These are phyloP conservation scores for Coniochaeta ligniaria DNA, from an alignment of 2,329 filamentous ascomycete species.

Conservation along the genomic window DNA sequence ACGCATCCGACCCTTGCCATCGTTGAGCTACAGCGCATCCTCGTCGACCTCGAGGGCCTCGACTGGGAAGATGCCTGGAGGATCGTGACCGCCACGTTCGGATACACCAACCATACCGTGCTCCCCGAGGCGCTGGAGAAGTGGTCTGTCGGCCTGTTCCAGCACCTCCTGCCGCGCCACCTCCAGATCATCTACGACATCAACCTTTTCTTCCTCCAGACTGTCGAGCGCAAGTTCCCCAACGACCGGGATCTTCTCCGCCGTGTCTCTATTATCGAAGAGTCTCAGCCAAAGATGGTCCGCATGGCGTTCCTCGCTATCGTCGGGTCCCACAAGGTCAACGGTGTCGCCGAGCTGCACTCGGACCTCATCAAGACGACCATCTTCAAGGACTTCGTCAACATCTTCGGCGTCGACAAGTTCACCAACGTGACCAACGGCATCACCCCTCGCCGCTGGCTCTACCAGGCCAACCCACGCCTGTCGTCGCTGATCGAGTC, in stretches of 20 bases:
- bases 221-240: conserved; percentile 84
- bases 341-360: conserved; percentile 94
- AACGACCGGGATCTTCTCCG: conserved; percentile 78
- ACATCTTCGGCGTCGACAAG: conserved; percentile 91
- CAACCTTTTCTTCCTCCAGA: conserved; percentile 88
- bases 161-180: conserved; percentile 88
- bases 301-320: conserved; percentile 94
- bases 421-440: conserved; percentile 99
- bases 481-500: conserved; percentile 87
- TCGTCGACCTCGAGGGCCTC: conserved; percentile 82
- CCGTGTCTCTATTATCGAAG: conserved; percentile 95
- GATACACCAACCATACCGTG: conserved; percentile 98
- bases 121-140: conserved; percentile 96
- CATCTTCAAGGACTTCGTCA: conserved; percentile 99
- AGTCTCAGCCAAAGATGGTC: conserved; percentile 94
- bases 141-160: conserved; percentile 89
- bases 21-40: conserved; percentile 88
- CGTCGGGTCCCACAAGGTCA: conserved; percentile 98
- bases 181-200: conserved; percentile 98
- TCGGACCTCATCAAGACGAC: conserved; percentile 97
- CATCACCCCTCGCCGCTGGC: conserved; percentile 90
- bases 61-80: conserved; percentile 91
- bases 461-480: conserved; percentile 93
- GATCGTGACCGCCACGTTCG: conserved; percentile 72
- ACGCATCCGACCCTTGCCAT: conserved; percentile 95